phyloP scores from a whole-genome alignment of 202 grass and related monocot genomes.

The Bolboschoenoplectus hybrid region DNA sequence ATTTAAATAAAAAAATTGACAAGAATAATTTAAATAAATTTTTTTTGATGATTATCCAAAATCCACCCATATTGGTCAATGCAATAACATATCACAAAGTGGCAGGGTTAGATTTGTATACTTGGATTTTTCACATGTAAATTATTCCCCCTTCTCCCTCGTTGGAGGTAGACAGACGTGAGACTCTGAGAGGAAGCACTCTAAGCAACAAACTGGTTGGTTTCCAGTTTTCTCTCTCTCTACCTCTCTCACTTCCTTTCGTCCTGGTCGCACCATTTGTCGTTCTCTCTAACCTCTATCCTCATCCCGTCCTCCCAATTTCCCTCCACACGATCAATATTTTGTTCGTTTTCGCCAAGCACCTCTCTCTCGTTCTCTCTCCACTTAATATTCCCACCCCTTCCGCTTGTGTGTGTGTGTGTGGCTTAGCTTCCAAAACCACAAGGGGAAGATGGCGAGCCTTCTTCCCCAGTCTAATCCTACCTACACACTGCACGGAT shows the following conservation, averaged over 20 bases:
- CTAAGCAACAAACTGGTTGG: neutral
- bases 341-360: slow-evolving; percentile 50
- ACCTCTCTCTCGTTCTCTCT: neutral
- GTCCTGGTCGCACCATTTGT: slow-evolving; percentile 15
- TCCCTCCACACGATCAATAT: slow-evolving; percentile 74
- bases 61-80: neutral
- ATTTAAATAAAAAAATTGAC: too few species aligned
- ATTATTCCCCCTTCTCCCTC: slow-evolving; percentile 9
- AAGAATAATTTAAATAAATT: too few species aligned
- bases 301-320: slow-evolving; percentile 59
- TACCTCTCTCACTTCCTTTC: neutral
- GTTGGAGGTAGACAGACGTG: neutral
- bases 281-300: slow-evolving; percentile 11
- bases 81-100: neutral
- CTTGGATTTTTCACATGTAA: neutral
- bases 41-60: too few species aligned
- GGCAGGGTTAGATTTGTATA: neutral
- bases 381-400: slow-evolving; percentile 30
- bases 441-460: neutral
- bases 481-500: slow-evolving; percentile 39
- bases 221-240: neutral
- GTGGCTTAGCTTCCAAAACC: slow-evolving; percentile 3
- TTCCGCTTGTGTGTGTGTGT: neutral
- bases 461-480: slow-evolving; percentile 42
- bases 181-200: neutral